Base-by-base conservation (phyloP, 177 flowering plant species). In the Tripterygium wilfordii region DNA sequence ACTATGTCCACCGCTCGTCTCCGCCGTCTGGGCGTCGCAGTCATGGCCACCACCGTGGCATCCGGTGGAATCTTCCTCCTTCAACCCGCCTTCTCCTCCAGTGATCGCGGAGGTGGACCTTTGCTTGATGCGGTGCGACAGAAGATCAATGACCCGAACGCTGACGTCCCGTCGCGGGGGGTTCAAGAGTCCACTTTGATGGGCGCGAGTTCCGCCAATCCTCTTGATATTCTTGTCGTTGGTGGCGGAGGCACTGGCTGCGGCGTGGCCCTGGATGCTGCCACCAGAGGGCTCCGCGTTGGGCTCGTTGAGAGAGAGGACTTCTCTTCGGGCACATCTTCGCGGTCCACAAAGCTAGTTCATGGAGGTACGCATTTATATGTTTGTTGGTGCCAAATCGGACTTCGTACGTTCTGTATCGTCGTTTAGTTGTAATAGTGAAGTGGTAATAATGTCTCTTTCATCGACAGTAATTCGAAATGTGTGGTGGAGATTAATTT, bases 361-460 rank as follows among this genome's bases (percentile, higher is more conserved):
- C 97, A 94, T 57, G 99, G 97, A 81, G 97, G 97, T 85, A 43
- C n/a, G n/a, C n/a, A n/a, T n/a, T n/a, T n/a, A n/a, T n/a, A n/a
- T n/a, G n/a, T n/a, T n/a, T n/a, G n/a, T n/a, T n/a, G n/a, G n/a
- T n/a, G n/a, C n/a, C n/a, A n/a, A n/a, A n/a, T n/a, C n/a, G n/a
- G n/a, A n/a, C n/a, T n/a, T n/a, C n/a, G n/a, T n/a, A n/a, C n/a
- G n/a, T n/a, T n/a, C n/a, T n/a, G n/a, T n/a, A n/a, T n/a, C n/a
- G n/a, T n/a, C n/a, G n/a, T n/a, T n/a, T n/a, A n/a, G n/a, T n/a
- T n/a, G n/a, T n/a, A n/a, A n/a, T n/a, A n/a, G n/a, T n/a, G n/a
- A n/a, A n/a, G n/a, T n/a, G n/a, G n/a, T n/a, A n/a, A n/a, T n/a
- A n/a, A n/a, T n/a, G n/a, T n/a, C n/a, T n/a, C n/a, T n/a, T n/a